Percentiles rank a stretch among this genome's conserved stretches.
Evolutionary conservation across 2,329 filamentous ascomycete genomes (phyloP).

Genomic region (Colletotrichum tanaceti): DNA sequence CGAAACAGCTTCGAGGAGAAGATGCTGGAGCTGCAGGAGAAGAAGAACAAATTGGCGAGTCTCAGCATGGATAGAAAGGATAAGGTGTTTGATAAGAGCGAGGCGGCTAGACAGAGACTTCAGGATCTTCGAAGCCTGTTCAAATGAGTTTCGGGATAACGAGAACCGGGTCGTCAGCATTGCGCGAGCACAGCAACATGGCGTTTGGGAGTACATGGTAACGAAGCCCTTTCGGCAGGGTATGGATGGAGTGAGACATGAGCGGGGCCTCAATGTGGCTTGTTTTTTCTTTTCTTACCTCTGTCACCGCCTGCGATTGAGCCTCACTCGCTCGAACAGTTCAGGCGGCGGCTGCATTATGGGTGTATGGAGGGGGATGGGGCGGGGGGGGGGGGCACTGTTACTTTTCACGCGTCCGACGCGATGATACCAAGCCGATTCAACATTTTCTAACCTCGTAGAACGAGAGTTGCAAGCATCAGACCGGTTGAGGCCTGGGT

Average conservation of each 20-base stretch:
- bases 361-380: slow-evolving; percentile 15
- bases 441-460: slow-evolving; percentile 18
- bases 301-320: slow-evolving; percentile 3
- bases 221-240: slow-evolving; percentile 1
- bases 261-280: slow-evolving; percentile 7
- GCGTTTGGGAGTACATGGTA: slow-evolving; percentile 30
- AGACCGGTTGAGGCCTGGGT: slow-evolving; percentile 18
- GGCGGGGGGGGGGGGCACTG: slow-evolving; percentile 27
- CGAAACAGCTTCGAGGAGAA: slow-evolving; percentile 90
- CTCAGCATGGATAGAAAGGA: slow-evolving; percentile 80
- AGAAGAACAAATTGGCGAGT: slow-evolving; percentile 91
- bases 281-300: slow-evolving; percentile 2
- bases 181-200: slow-evolving; percentile 19
- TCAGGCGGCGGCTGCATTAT: slow-evolving; percentile 19
- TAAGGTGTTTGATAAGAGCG: slow-evolving; percentile 62
- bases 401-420: slow-evolving; percentile 25
- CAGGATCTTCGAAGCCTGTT: slow-evolving; percentile 70
- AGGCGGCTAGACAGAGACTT: slow-evolving; percentile 70
- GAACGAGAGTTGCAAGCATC: slow-evolving; percentile 40
- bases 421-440: slow-evolving; percentile 37
- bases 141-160: slow-evolving; percentile 51
- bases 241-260: neutral
- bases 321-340: neutral
- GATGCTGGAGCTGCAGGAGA: slow-evolving; percentile 88
- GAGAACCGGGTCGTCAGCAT: neutral